Conservation (phyloP, 306 rosid genomes). For the Arachis stenosperma region DNA sequence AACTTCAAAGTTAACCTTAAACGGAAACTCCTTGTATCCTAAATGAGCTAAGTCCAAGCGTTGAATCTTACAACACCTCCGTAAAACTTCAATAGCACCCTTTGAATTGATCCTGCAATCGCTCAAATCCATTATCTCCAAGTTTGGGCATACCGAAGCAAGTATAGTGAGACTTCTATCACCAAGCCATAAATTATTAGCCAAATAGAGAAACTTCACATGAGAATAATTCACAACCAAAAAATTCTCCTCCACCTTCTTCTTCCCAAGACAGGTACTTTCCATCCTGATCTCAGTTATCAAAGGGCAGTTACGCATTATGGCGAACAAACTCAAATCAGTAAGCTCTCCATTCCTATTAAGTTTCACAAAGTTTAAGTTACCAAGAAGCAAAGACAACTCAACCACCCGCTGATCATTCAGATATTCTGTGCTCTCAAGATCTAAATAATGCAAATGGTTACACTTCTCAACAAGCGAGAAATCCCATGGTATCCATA, state of each 20-base stretch:
- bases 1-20: too few relatives aligned
- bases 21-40: too few relatives aligned
- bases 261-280: conserved; percentile 36
- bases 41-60: too few relatives aligned
- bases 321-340: conserved; percentile 48
- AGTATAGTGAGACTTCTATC: conserved; percentile 31
- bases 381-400: conserved; percentile 49
- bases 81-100: conserved; percentile 48
- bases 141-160: conserved; percentile 53
- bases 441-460: conserved; percentile 55
- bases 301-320: conserved; percentile 53
- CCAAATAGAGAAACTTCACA: conserved; percentile 55
- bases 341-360: conserved; percentile 46
- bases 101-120: conserved; percentile 44
- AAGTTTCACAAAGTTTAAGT: conserved; percentile 52
- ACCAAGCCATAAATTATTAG: conserved; percentile 31
- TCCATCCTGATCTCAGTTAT: conserved; percentile 55
- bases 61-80: neutral
- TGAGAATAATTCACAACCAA: conserved; percentile 40
- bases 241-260: conserved; percentile 6
- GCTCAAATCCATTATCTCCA: conserved; percentile 57
- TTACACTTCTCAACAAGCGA: conserved; percentile 46
- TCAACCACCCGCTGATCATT: conserved; percentile 44
- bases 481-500: conserved; percentile 50
- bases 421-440: conserved; percentile 42